Conservation (phyloP, 495 filamentous ascomycete genomes). For the Aspergillus nidulans region DNA sequence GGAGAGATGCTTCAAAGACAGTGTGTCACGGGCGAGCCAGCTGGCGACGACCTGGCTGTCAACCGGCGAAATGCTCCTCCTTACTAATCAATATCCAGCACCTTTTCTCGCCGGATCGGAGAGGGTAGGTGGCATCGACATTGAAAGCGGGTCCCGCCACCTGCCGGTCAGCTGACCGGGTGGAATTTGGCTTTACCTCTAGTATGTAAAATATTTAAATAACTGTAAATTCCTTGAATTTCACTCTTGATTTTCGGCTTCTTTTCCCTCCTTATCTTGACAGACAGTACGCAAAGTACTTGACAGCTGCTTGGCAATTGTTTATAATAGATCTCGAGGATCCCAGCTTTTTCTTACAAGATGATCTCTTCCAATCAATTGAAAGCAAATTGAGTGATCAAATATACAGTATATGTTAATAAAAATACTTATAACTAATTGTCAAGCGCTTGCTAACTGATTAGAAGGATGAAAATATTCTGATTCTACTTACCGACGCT, state of each 20-base stretch:
- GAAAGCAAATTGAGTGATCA: background rate
- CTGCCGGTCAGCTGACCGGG: conserved; percentile 2
- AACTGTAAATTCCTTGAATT: conserved; percentile 9
- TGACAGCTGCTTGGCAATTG: background rate
- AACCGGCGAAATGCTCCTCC: no score
- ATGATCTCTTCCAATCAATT: background rate
- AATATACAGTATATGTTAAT: background rate
- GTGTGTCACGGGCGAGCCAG: no score
- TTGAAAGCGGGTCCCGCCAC: conserved; percentile 9
- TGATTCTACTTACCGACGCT: background rate
- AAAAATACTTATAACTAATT: background rate
- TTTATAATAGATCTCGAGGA: conserved; percentile 2
- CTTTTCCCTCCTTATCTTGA: background rate
- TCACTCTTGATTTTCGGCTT: background rate
- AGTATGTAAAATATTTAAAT: conserved; percentile 11
- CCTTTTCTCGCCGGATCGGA: no score
- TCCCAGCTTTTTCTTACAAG: background rate
- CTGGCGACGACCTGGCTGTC: no score
- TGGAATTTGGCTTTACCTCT: conserved; percentile 8
- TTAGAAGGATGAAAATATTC: background rate
- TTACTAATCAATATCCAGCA: no score
- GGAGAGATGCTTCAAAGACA: no score
- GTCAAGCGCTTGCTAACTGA: background rate
- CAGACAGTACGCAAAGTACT: background rate
- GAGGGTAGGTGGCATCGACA: conserved; percentile 9